Evolutionary conservation across 2,329 filamentous ascomycete species (phyloP), one percentile per base, ranked within the genome.

Genomic region (Pseudogymnoascus sp.): DNA sequence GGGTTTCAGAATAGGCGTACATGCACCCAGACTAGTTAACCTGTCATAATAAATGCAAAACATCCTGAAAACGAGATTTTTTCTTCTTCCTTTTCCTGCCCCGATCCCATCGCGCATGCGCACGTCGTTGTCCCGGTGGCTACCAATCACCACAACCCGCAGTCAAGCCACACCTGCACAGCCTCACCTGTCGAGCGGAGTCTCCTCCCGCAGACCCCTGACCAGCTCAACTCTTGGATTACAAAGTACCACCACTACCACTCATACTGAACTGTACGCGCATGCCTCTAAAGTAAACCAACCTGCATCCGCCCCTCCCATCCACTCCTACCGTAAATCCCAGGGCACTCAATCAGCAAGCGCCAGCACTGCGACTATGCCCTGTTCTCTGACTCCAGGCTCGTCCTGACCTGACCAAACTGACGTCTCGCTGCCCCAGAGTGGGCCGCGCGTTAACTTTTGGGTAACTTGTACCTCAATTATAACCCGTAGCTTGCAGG

Each of bases 271-370:
- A 31, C 25, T 55, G 45, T 33, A 16, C 45, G 25, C 45, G 28
- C 45, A 55, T 55, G 45, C 45, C 1, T 33, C 45, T 9, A 18
- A 3, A 33, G 25, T 16, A 33, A 33, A 33, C 25, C 16, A 33
- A 18, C 28, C 45, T 55, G 25, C 45, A 55, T 55, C 45, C 9
- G 45, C 14, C 45, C 25, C 45, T 55, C 25, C 5, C 45, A 55
- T 55, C 45, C 45, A 55, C 45, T 52, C 25, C 14, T 31, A 52
- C 23, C 14, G 25, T 2, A 33, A 31, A 18, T 55, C 45, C 45
- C 45, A 55, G 8, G 45, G 45, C 45, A 55, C 45, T 55, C 45
- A 55, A 55, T 55, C 25, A 55, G 45, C 45, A 55, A 55, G 45
- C 45, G 45, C 45, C 45, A 55, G 45, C 45, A 55, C 45, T 55